Percentiles rank a stretch among this genome's conserved stretches.
These are phyloP conservation scores for Coniella vitis DNA, from an alignment of 2,329 filamentous ascomycete genomes.

Conservation along the genomic window DNA sequence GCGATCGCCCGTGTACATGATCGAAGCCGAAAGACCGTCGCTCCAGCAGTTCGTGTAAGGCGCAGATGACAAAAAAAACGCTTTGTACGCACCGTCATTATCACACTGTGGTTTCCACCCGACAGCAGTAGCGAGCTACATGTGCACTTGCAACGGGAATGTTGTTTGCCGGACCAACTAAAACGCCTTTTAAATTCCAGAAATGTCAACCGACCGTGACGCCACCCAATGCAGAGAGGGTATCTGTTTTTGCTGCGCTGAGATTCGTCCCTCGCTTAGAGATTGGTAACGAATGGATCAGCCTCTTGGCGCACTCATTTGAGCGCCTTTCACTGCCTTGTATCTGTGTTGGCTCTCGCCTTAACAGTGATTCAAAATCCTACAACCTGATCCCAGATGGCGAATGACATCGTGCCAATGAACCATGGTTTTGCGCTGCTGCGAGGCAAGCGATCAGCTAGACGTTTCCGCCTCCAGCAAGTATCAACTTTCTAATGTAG, in stretches of 20 bases:
- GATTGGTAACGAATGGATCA: not conserved
- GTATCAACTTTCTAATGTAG: not conserved
- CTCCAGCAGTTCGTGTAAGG: too few relatives aligned
- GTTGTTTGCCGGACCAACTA: conserved; percentile 6
- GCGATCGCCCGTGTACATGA: too few relatives aligned
- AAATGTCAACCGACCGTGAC: conserved; percentile 9
- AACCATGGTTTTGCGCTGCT: not conserved
- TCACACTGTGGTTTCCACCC: too few relatives aligned
- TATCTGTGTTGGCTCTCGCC: not conserved
- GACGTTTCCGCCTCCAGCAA: not conserved
- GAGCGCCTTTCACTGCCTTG: not conserved
- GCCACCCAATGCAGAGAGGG: conserved; percentile 14
- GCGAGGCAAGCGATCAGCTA: not conserved
- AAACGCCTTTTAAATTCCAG: conserved; percentile 2
- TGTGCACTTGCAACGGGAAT: not conserved
- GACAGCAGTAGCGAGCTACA: not conserved
- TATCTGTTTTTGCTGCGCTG: conserved; percentile 4
- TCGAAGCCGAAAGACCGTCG: too few relatives aligned
- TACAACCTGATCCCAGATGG: too few relatives aligned
- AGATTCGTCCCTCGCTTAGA: not conserved
- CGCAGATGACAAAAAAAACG: too few relatives aligned
- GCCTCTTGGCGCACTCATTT: not conserved
- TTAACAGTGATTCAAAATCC: too few relatives aligned
- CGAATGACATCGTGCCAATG: too few relatives aligned
- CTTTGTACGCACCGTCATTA: too few relatives aligned